Percentiles rank a stretch among this genome's conserved stretches.
Conservation (phyloP, 2,329 filamentous ascomycete genomes). For the Colletotrichum tropicale region DNA sequence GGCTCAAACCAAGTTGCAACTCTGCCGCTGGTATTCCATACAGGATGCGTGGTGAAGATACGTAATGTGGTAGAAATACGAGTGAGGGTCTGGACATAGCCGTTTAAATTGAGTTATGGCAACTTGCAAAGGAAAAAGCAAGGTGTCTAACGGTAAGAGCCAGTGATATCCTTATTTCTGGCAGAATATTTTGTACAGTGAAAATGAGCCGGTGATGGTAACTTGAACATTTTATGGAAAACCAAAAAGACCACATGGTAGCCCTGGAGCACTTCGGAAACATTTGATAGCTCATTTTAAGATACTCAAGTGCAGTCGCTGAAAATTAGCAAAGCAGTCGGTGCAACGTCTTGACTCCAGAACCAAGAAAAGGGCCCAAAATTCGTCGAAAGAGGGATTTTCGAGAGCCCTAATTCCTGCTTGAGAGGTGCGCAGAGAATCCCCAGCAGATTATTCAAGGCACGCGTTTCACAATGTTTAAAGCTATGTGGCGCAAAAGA, state of each 20-base stretch:
- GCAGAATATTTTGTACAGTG: not conserved
- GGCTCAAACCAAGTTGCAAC: too few species aligned
- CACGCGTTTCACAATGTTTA: not conserved
- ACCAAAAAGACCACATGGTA: not conserved
- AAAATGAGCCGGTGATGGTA: not conserved
- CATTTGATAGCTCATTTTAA: not conserved
- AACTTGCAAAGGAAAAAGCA: not conserved
- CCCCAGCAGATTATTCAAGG: not conserved
- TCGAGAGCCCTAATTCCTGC: not conserved
- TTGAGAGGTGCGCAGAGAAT: not conserved
- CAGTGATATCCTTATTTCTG: not conserved
- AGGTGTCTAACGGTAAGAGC: not conserved
- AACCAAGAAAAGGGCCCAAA: not conserved
- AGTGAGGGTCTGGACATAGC: not conserved
- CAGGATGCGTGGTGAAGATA: not conserved
- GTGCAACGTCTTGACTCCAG: not conserved
- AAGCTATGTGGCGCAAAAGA: not conserved
- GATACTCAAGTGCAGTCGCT: not conserved
- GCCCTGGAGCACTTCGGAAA: not conserved
- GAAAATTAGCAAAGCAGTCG: not conserved
- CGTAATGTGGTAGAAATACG: not conserved
- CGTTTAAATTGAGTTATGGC: not conserved
- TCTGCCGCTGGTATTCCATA: not conserved
- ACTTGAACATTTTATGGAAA: not conserved
- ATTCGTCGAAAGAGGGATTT: not conserved